Percentiles rank a stretch among this genome's conserved stretches.
phyloP scores from a whole-genome alignment of 305 asterid species.

The Plantago coronopus region DNA sequence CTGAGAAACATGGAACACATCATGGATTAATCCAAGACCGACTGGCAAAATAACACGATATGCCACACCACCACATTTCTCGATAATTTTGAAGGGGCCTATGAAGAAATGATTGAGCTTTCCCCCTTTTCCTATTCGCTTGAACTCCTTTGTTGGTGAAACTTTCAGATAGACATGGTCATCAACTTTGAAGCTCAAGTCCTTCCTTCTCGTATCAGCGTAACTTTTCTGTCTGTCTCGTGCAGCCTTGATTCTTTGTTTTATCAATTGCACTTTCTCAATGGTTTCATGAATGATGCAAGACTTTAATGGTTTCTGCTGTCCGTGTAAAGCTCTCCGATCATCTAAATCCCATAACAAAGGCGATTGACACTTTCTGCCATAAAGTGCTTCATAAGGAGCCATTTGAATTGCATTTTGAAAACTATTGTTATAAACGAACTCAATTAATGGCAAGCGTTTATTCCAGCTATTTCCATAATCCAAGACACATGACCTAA shows the following conservation, averaged over 20 bases:
- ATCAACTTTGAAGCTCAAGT: not conserved
- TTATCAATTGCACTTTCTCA: not conserved
- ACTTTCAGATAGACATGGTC: not conserved
- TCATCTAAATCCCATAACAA: not conserved
- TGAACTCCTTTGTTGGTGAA: too few relatives aligned
- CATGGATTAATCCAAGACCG: not conserved
- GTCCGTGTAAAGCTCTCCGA: not conserved
- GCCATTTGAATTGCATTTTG: too few relatives aligned
- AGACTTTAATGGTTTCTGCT: not conserved
- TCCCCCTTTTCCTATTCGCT: too few relatives aligned
- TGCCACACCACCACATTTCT: not conserved
- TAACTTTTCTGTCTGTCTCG: not conserved
- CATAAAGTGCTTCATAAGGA: too few relatives aligned
- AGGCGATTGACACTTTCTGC: too few relatives aligned
- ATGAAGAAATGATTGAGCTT: too few relatives aligned
- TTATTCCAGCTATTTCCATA: too few relatives aligned
- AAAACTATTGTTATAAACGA: too few relatives aligned
- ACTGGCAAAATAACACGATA: not conserved
- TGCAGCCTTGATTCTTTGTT: constrained; percentile 2
- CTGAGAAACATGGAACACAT: constrained; percentile 5
- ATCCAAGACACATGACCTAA: too few relatives aligned
- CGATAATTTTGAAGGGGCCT: not conserved
- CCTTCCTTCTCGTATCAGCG: not conserved
- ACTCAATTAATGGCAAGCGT: too few relatives aligned
- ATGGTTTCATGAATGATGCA: not conserved